Evolutionary conservation across 192 early-diverging fungal species (phyloP), one percentile per base, ranked within the genome.

Genomic region (Diversispora epigaea): DNA sequence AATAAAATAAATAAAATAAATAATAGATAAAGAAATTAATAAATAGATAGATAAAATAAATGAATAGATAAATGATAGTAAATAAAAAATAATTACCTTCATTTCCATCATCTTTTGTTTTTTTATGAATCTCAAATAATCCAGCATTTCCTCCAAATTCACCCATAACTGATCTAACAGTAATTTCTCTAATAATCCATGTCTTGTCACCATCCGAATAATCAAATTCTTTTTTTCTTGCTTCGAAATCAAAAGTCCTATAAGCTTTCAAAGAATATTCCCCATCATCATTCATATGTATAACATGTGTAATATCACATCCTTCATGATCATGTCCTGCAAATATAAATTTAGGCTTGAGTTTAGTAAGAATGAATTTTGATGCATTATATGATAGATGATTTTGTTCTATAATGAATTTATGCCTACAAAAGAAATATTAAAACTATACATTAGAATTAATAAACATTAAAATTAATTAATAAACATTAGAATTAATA

Each of bases 301-400:
- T 75, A 17, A 64, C 58, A 58, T 90, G 83, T 15, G 65, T 75
- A 5, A 84, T 78, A 64, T 83, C 77, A 60, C 89, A 90, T 58
- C 89, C 89, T 69, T 80, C 76, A 72, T 90, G 89, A 63, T 90
- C 89, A 56, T 90, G 89, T 56, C 89, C 89, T 17, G 84, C 88
- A 60, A 90, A 78, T 45, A 90, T 80, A 75, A 89, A 77, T 12
- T 80, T 81, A 3, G 89, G 89, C 17, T 77, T 67, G 7, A 90
- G 65, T 52, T 85, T 82, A 22, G 87, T 81, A 19, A 90, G 76
- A 73, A 90, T 77, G 77, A 84, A 90, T 0, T 81, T 70, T 1
- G 87, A 86, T 5, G 86, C 78, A 47, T 83, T 77, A 14, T 83
- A 84, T 32, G 87, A 87, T 71, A 90, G 49, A 71, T 86, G 85